Percentiles rank a stretch among this genome's conserved stretches.
These are phyloP conservation scores for Datisca glomerata DNA, from an alignment of 306 rosid genomes.

Conservation along the genomic window DNA sequence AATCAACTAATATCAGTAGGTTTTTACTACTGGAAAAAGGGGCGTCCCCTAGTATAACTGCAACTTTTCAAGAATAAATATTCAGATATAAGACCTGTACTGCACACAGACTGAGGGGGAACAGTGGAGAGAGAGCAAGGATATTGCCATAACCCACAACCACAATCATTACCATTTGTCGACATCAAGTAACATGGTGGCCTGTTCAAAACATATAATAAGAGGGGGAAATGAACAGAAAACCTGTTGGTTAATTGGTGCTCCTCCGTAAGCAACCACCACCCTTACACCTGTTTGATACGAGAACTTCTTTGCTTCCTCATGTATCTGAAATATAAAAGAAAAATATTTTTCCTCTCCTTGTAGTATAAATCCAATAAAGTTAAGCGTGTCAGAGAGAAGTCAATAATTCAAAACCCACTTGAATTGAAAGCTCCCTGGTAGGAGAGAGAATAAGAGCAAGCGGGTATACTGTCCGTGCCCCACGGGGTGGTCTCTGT, in stretches of 20 bases:
- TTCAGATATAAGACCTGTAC: too few relatives aligned
- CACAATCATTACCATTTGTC: too few relatives aligned
- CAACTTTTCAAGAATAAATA: too few relatives aligned
- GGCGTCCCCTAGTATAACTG: too few relatives aligned
- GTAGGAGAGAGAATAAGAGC: conserved; percentile 95
- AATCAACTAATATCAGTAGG: too few relatives aligned
- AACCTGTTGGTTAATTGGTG: conserved; percentile 85
- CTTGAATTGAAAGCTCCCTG: conserved; percentile 82
- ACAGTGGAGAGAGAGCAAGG: too few relatives aligned
- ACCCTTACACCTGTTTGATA: conserved; percentile 87
- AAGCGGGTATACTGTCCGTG: conserved; percentile 64
- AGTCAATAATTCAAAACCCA: conserved; percentile 23
- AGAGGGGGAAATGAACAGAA: conserved; percentile 3
- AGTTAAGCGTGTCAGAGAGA: not conserved
- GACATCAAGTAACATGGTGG: too few relatives aligned
- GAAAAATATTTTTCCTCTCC: not conserved
- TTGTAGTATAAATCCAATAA: not conserved
- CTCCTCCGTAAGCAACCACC: conserved; percentile 91
- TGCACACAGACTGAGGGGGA: too few relatives aligned
- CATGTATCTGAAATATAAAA: conserved; percentile 62
- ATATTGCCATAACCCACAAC: too few relatives aligned
- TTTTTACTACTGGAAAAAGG: too few relatives aligned
- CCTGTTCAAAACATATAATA: not conserved
- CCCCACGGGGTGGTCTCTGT: conserved; percentile 64
- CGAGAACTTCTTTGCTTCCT: conserved; percentile 57